These are phyloP conservation scores for Peronospora belbahrii DNA, from an alignment of 352 stramenopile genomes.

Conservation along the genomic window DNA sequence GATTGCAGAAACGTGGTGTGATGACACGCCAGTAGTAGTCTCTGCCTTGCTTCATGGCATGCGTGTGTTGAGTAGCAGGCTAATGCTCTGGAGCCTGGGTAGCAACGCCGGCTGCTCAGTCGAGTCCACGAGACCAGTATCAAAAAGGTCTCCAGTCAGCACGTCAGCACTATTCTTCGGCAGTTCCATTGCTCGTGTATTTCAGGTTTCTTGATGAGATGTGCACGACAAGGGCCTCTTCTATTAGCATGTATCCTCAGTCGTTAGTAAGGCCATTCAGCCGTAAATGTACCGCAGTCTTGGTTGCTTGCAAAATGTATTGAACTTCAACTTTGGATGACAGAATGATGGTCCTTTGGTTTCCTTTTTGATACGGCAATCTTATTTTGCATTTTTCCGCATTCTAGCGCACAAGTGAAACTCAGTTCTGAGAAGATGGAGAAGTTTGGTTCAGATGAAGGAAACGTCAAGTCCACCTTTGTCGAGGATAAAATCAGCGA, in stretches of 20 bases:
- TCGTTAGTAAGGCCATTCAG: constrained; percentile 90
- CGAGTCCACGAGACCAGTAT: too few relatives aligned
- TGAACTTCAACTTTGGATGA: neutral
- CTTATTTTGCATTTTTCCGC: constrained; percentile 19
- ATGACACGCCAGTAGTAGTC: constrained; percentile 1
- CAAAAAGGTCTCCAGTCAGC: constrained; percentile 67
- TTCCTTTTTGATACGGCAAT: constrained; percentile 22
- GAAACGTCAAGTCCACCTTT: neutral
- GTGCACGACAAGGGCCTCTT: constrained; percentile 76
- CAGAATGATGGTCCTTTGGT: constrained; percentile 29
- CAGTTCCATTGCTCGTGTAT: constrained; percentile 78
- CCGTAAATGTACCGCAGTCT: constrained; percentile 51
- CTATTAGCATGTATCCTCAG: constrained; percentile 79
- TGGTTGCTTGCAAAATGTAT: neutral
- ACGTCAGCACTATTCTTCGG: constrained; percentile 60
- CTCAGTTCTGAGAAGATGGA: constrained; percentile 8
- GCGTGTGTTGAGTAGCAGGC: too few relatives aligned
- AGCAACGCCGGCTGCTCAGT: too few relatives aligned
- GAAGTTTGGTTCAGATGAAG: constrained; percentile 1
- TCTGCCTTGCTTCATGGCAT: constrained; percentile 66
- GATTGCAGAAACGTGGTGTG: constrained; percentile 4
- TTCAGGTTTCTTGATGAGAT: constrained; percentile 67
- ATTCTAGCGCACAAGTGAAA: constrained; percentile 6
- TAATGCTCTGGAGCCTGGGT: too few relatives aligned
- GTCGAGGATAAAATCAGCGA: constrained; percentile 44